These are phyloP conservation scores for Colletotrichum sp. DNA, from an alignment of 2,329 filamentous ascomycete species.

Conservation along the genomic window DNA sequence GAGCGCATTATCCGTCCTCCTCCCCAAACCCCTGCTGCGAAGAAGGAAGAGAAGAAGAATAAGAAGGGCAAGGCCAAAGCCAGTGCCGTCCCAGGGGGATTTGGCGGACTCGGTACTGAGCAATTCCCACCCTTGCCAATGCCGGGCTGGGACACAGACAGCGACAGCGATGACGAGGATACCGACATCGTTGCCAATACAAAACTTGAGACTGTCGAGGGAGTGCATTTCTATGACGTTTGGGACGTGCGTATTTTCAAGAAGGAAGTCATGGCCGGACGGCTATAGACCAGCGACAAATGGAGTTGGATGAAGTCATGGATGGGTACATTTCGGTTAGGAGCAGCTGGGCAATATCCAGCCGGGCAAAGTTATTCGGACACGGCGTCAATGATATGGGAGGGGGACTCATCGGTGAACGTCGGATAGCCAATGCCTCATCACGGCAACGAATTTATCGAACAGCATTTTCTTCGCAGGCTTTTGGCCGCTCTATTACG, in stretches of 20 bases:
- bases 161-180: slow-evolving; percentile 38
- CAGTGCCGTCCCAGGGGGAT: neutral
- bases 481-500: neutral
- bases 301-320: neutral
- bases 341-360: neutral
- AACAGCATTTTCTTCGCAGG: neutral
- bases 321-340: neutral
- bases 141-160: slow-evolving; percentile 30
- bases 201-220: slow-evolving; percentile 43
- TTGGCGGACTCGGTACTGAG: slow-evolving; percentile 13
- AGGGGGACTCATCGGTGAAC: neutral
- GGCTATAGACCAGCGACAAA: slow-evolving; percentile 32
- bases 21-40: slow-evolving; percentile 29
- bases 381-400: neutral
- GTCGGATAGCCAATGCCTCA: neutral
- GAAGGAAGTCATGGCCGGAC: slow-evolving; percentile 56
- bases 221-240: slow-evolving; percentile 47
- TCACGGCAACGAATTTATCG: neutral
- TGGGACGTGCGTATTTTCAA: slow-evolving; percentile 60
- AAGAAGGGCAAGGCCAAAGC: slow-evolving; percentile 25
- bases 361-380: neutral
- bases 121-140: slow-evolving; percentile 30
- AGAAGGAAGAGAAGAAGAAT: slow-evolving; percentile 28
- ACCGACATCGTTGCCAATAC: slow-evolving; percentile 21
- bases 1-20: slow-evolving; percentile 52